Conservation (phyloP, 345 rosid species). For the Dipteronia dyeriana region DNA sequence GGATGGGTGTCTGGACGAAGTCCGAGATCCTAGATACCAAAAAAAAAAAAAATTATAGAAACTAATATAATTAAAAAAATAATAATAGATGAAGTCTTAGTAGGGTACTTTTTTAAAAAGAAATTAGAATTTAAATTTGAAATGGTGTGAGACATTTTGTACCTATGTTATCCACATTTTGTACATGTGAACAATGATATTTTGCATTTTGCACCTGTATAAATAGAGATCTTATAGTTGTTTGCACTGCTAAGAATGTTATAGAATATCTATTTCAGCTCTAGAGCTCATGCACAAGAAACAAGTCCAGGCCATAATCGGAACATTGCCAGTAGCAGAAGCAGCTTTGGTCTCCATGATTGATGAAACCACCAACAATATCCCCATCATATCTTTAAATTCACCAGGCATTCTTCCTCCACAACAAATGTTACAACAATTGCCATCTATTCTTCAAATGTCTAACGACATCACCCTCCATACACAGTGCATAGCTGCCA, state of each 20-base stretch:
- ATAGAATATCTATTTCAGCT: constrained; percentile 10
- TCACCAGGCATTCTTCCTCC: constrained; percentile 18
- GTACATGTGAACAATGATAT: too few relatives aligned
- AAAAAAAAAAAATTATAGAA: too few relatives aligned
- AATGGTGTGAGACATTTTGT: too few relatives aligned
- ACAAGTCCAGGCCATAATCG: constrained; percentile 26
- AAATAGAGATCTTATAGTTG: too few relatives aligned
- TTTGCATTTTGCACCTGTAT: too few relatives aligned
- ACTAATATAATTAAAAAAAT: too few relatives aligned
- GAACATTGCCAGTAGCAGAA: constrained; percentile 18
- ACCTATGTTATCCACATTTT: too few relatives aligned
- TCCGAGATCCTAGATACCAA: too few relatives aligned
- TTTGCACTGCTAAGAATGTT: neutral
- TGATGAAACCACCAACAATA: neutral
- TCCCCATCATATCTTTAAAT: constrained; percentile 25
- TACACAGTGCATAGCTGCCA: constrained; percentile 28
- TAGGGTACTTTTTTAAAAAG: too few relatives aligned
- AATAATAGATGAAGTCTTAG: too few relatives aligned
- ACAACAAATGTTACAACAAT: neutral
- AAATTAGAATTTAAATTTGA: too few relatives aligned
- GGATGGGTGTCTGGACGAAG: too few relatives aligned
- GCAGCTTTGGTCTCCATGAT: constrained; percentile 16
- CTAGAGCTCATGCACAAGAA: constrained; percentile 21
- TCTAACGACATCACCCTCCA: constrained; percentile 22
- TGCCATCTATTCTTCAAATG: constrained; percentile 31